Evolutionary conservation across 2,329 filamentous ascomycete genomes (phyloP).

Genomic region (Chaetomium strumarium): DNA sequence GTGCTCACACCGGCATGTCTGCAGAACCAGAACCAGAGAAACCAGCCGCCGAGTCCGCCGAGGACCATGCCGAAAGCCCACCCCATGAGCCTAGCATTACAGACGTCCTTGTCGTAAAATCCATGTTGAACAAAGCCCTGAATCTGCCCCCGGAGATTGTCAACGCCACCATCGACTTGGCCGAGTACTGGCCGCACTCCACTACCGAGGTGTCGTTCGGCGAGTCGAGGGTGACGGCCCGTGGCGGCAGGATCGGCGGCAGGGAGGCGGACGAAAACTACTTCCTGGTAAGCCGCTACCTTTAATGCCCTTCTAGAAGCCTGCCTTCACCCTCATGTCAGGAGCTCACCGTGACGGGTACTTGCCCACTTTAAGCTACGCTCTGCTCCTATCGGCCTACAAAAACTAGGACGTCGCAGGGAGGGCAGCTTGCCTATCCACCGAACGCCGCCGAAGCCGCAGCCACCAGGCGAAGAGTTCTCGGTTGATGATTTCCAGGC

Average conservation of each 20-base stretch:
- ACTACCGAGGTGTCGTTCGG: conserved; percentile 26
- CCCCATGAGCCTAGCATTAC: conserved; percentile 34
- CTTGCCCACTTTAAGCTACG: conserved; percentile 31
- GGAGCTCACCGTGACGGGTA: conserved; percentile 2
- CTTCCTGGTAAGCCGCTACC: conserved; percentile 35
- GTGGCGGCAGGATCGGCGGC: conserved; percentile 14
- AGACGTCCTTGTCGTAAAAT: conserved; percentile 46
- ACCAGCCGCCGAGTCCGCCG: background rate
- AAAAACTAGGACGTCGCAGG: conserved; percentile 24
- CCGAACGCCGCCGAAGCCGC: conserved; percentile 7
- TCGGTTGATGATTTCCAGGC: conserved; percentile 29
- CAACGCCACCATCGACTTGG: conserved; percentile 51
- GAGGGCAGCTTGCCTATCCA: conserved; percentile 13
- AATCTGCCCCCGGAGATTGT: conserved; percentile 50
- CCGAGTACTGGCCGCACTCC: conserved; percentile 58
- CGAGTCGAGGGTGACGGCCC: conserved; percentile 12
- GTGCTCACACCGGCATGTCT: background rate
- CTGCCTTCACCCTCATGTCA: background rate
- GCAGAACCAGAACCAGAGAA: background rate
- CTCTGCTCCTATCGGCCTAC: conserved; percentile 37
- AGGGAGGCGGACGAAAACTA: conserved; percentile 28
- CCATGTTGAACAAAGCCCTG: conserved; percentile 39
- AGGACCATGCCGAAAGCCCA: background rate
- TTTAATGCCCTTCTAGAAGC: background rate
- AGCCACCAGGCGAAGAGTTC: conserved; percentile 27